Evolutionary conservation across 2,329 filamentous ascomycete genomes (phyloP).

Genomic region (Xylaria sp.): DNA sequence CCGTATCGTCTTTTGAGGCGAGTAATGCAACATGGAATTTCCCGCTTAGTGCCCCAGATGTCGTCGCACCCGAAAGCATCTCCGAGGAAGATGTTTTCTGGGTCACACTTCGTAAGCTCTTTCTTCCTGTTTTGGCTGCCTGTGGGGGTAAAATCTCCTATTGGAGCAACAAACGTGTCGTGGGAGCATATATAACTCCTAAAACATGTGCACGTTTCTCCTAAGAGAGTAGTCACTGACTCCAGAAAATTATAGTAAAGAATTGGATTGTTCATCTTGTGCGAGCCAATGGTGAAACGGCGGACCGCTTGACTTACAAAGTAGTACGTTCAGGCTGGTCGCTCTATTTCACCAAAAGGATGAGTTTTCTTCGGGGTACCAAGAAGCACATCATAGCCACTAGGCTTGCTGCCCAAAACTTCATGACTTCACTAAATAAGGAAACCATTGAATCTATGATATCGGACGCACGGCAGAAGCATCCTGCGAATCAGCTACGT

Average conservation of each 20-base stretch:
- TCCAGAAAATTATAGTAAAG: conserved; percentile 8
- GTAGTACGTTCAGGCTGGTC: conserved; percentile 41
- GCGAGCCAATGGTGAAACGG: conserved; percentile 35
- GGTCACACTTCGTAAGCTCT: conserved; percentile 9
- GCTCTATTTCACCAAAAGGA: conserved; percentile 38
- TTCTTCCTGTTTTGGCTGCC: background rate
- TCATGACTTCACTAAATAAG: conserved; percentile 31
- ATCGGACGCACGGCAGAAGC: conserved; percentile 26
- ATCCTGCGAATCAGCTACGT: background rate
- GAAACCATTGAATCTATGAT: conserved; percentile 36
- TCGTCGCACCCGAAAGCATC: conserved; percentile 16
- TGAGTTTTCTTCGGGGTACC: conserved; percentile 39
- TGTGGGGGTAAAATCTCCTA: background rate
- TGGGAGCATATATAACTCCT: background rate
- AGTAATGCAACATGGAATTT: conserved; percentile 39
- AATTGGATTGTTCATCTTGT: conserved; percentile 28
- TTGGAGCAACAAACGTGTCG: background rate
- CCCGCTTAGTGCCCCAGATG: conserved; percentile 27
- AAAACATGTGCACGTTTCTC: background rate
- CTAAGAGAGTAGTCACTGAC: background rate
- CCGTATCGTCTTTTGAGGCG: conserved; percentile 37
- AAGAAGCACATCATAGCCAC: conserved; percentile 36
- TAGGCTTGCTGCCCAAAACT: conserved; percentile 33
- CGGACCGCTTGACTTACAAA: conserved; percentile 38
- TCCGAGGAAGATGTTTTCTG: conserved; percentile 29